Evolutionary conservation across 2,329 filamentous ascomycete genomes (phyloP).

Genomic region (Dactylellina cionopaga): DNA sequence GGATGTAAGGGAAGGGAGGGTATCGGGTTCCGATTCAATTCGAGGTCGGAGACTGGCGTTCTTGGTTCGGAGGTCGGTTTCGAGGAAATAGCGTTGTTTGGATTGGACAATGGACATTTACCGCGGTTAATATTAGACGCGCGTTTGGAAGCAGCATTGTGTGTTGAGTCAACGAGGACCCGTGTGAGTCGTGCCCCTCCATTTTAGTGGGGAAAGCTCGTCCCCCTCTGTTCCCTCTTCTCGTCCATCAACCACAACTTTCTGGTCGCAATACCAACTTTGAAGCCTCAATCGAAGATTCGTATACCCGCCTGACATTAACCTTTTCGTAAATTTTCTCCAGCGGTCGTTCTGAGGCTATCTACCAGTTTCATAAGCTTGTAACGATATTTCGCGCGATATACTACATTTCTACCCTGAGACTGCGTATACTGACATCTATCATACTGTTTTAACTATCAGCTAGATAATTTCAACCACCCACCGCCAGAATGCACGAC

Average conservation of each 20-base stretch:
- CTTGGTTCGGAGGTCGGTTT: background rate
- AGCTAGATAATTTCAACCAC: conserved; percentile 1
- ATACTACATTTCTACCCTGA: background rate
- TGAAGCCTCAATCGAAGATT: background rate
- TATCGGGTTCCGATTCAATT: background rate
- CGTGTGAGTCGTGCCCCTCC: conserved; percentile 37
- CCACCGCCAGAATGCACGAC: conserved; percentile 71
- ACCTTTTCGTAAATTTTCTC: background rate
- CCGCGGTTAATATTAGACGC: conserved; percentile 25
- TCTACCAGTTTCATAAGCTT: background rate
- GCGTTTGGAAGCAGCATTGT: conserved; percentile 1
- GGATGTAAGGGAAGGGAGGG: background rate
- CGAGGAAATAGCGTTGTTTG: background rate
- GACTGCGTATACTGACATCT: no score
- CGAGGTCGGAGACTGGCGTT: background rate
- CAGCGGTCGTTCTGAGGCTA: background rate
- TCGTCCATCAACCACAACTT: background rate
- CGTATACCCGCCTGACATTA: no score
- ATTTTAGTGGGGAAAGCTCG: conserved; percentile 27
- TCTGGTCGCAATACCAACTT: background rate
- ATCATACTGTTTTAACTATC: conserved; percentile 20
- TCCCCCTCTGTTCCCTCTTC: conserved; percentile 5
- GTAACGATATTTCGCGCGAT: conserved; percentile 3
- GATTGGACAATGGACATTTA: background rate
- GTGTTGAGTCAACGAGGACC: conserved; percentile 10